These are phyloP conservation scores for Solanum sejunctum DNA, from an alignment of 257 asterid genomes.

Conservation along the genomic window DNA sequence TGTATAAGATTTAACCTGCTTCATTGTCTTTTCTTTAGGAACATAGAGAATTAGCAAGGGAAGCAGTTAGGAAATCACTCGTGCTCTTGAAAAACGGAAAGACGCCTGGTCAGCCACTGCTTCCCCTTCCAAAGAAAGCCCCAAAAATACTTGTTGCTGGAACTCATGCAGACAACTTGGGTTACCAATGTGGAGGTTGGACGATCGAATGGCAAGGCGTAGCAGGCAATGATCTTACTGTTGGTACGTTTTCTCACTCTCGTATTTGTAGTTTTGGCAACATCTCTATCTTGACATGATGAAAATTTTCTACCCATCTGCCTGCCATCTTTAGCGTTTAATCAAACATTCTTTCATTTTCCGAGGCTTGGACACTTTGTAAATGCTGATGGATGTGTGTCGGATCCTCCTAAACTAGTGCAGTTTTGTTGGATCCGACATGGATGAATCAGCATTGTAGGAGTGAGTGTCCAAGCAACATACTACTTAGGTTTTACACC, in stretches of 20 bases:
- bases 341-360: neutral
- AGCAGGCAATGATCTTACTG: slow-evolving; percentile 51
- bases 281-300: neutral
- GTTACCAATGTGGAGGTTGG: slow-evolving; percentile 94
- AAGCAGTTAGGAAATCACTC: slow-evolving; percentile 79
- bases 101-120: slow-evolving; percentile 24
- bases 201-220: slow-evolving; percentile 86
- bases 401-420: no score
- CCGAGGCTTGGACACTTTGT: neutral
- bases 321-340: neutral
- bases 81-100: slow-evolving; percentile 77
- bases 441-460: neutral
- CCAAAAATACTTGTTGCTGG: slow-evolving; percentile 66
- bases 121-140: slow-evolving; percentile 72
- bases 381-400: neutral
- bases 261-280: neutral
- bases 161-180: slow-evolving; percentile 76
- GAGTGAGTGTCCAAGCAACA: neutral
- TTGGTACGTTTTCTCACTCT: slow-evolving; percentile 25
- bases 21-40: slow-evolving; percentile 25
- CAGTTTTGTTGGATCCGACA: neutral
- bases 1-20: neutral
- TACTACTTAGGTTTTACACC: neutral
- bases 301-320: neutral
- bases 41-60: slow-evolving; percentile 86